Evolutionary conservation across 371 early-diverging fungal genomes (phyloP).

Genomic region (Racocetra persica): DNA sequence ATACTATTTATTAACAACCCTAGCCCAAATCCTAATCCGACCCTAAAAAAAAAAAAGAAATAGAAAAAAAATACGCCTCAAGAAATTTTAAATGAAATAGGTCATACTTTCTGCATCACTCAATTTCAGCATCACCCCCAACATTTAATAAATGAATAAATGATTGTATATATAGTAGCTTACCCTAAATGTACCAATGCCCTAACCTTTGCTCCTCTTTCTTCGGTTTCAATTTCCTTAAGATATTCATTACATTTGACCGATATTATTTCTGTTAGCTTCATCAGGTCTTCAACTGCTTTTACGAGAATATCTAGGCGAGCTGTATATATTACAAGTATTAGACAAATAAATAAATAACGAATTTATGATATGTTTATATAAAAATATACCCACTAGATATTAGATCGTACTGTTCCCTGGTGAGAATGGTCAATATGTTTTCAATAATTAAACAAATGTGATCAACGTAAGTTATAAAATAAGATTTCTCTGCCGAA

Average conservation of each 20-base stretch:
- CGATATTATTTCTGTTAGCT: constrained; percentile 17
- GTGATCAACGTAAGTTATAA: constrained; percentile 8
- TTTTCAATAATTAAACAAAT: background rate
- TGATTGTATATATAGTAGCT: background rate
- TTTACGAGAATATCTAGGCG: constrained; percentile 1
- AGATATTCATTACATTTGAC: constrained; percentile 29
- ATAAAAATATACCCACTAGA: background rate
- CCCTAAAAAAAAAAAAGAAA: background rate
- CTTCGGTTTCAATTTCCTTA: background rate
- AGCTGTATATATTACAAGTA: background rate
- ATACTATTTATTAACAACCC: background rate
- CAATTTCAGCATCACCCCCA: too few relatives aligned
- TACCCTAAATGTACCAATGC: constrained; percentile 17
- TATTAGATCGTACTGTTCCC: background rate
- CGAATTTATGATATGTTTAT: background rate
- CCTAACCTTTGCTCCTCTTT: background rate
- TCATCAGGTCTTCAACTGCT: constrained; percentile 24
- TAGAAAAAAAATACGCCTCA: background rate
- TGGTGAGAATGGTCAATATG: background rate
- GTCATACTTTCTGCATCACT: too few relatives aligned
- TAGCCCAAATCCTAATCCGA: too few relatives aligned
- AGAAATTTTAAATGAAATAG: too few relatives aligned
- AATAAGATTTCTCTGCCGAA: background rate
- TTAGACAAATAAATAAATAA: background rate
- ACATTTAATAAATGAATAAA: too few relatives aligned